phyloP scores from a whole-genome alignment of 768 basidiomycete species.

The Ephemerocybe angulata region DNA sequence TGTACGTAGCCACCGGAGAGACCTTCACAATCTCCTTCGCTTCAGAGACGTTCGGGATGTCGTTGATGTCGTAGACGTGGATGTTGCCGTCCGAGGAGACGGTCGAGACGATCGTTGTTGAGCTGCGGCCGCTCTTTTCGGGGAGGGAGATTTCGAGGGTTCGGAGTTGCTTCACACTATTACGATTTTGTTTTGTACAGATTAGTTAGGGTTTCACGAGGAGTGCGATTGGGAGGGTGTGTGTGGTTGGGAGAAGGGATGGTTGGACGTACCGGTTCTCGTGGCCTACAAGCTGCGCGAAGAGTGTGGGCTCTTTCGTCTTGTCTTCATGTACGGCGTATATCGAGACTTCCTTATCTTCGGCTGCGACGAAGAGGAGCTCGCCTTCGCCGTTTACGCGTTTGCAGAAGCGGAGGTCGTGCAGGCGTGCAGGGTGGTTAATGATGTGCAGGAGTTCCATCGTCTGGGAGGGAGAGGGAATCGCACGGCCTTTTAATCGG shows the following conservation, averaged over 20 bases:
- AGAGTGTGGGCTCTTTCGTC: slow-evolving; percentile 46
- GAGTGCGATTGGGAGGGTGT: slow-evolving; percentile 4
- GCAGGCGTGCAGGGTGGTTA: slow-evolving; percentile 76
- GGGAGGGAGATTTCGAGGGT: slow-evolving; percentile 62
- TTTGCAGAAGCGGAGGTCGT: slow-evolving; percentile 75
- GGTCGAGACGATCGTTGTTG: slow-evolving; percentile 67
- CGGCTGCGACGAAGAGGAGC: slow-evolving; percentile 78
- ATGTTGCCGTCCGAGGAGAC: slow-evolving; percentile 90
- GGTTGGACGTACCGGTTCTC: slow-evolving; percentile 63
- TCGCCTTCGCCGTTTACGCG: slow-evolving; percentile 56
- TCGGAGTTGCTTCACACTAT: slow-evolving; percentile 79
- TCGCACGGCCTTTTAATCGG: too few species aligned
- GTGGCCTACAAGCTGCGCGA: slow-evolving; percentile 78
- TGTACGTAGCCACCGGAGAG: slow-evolving; percentile 61
- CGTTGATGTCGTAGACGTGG: slow-evolving; percentile 67
- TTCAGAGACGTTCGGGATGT: slow-evolving; percentile 32
- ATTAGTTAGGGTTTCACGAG: background rate
- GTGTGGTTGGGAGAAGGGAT: slow-evolving; percentile 4
- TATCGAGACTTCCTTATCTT: slow-evolving; percentile 83
- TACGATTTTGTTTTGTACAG: background rate
- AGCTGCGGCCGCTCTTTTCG: slow-evolving; percentile 23
- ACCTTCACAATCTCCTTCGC: slow-evolving; percentile 33
- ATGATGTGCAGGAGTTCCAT: slow-evolving; percentile 76
- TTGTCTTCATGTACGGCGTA: slow-evolving; percentile 58
- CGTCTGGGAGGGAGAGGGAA: slow-evolving; percentile 51